These are phyloP conservation scores for Mucor velutinosus DNA, from an alignment of 371 early-diverging fungal species.

Conservation along the genomic window DNA sequence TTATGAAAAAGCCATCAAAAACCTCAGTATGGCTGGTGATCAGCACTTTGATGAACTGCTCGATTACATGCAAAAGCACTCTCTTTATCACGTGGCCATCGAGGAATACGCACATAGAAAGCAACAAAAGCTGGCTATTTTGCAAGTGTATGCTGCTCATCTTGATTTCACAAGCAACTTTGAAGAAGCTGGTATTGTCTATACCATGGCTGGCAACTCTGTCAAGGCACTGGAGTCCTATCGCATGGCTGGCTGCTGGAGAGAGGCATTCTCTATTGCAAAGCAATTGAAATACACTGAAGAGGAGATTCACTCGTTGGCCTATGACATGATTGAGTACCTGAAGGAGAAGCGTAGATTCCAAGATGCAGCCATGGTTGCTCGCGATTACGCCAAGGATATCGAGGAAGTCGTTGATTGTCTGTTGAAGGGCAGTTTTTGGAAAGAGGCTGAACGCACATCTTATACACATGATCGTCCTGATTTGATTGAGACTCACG, in stretches of 20 bases:
- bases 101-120: conserved; percentile 54
- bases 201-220: conserved; percentile 63
- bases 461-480: conserved; percentile 55
- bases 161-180: conserved; percentile 57
- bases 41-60: conserved; percentile 69
- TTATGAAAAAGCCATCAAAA: conserved; percentile 66
- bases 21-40: conserved; percentile 71
- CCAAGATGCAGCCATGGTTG: conserved; percentile 63
- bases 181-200: conserved; percentile 78
- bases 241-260: conserved; percentile 67
- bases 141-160: conserved; percentile 69
- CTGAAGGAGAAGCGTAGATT: conserved; percentile 61
- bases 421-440: conserved; percentile 66
- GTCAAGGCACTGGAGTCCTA: conserved; percentile 73
- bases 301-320: conserved; percentile 52
- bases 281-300: conserved; percentile 56
- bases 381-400: conserved; percentile 70
- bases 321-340: conserved; percentile 52
- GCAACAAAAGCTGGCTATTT: conserved; percentile 47
- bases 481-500: conserved; percentile 75
- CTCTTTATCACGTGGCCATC: conserved; percentile 68
- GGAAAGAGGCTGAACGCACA: conserved; percentile 73
- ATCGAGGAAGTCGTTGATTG: conserved; percentile 67
- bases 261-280: conserved; percentile 70
- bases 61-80: conserved; percentile 65